Evolutionary conservation across 192 early-diverging fungal species (phyloP).

Genomic region (Gaertneriomyces semiglobifer): DNA sequence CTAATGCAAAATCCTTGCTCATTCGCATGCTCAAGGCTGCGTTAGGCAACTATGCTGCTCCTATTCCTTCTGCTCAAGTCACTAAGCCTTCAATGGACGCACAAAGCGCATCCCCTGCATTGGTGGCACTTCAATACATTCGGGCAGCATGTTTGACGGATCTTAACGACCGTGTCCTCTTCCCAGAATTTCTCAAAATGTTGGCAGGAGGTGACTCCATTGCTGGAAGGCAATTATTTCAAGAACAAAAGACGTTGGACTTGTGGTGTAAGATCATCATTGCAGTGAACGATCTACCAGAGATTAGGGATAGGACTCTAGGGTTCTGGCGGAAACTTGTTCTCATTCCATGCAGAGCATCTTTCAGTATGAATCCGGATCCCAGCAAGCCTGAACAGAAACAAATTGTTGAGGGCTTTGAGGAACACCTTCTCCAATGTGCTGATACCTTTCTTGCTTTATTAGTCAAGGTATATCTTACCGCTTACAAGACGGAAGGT

Average conservation of each 20-base stretch:
- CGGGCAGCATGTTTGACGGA: conserved; percentile 2
- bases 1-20: background rate
- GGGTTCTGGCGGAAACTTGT: conserved; percentile 10
- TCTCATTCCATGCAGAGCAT: background rate
- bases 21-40: background rate
- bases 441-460: conserved; percentile 9
- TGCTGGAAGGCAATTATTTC: background rate
- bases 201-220: background rate
- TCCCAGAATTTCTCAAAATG: conserved; percentile 3
- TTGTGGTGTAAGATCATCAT: background rate
- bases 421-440: background rate
- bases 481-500: background rate
- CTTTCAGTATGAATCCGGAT: background rate
- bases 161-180: background rate
- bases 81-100: background rate
- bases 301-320: background rate
- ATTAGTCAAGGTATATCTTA: conserved; percentile 1
- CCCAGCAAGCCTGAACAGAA: background rate
- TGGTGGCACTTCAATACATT: background rate
- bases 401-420: background rate
- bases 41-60: background rate
- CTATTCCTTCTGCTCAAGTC: conserved; percentile 6
- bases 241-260: background rate
- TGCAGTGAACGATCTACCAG: conserved; percentile 7
- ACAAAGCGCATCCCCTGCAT: background rate